Conservation (phyloP, 345 rosid species). For the Garcia nutans region DNA sequence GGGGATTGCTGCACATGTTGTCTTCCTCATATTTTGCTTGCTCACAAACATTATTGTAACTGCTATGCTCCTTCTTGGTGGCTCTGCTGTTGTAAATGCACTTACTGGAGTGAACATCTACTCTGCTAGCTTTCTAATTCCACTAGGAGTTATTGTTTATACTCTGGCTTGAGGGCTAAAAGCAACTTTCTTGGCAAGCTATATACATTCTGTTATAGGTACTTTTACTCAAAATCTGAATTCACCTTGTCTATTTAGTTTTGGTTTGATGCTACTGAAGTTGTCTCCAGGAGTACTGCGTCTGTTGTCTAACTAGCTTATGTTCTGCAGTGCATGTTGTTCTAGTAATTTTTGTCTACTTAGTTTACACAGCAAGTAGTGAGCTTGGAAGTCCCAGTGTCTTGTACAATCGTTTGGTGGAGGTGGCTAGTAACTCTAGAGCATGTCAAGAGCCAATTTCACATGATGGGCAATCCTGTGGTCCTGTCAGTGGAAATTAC, state of each 20-base stretch:
- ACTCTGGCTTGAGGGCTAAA: slow-evolving; percentile 94
- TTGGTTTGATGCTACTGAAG: too few relatives aligned
- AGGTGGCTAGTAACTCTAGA: slow-evolving; percentile 64
- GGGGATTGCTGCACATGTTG: slow-evolving; percentile 83
- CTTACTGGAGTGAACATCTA: slow-evolving; percentile 82
- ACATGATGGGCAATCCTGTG: slow-evolving; percentile 70
- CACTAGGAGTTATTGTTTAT: slow-evolving; percentile 83
- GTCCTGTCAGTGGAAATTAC: slow-evolving; percentile 71
- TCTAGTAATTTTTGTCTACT: slow-evolving; percentile 73
- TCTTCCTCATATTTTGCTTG: slow-evolving; percentile 83
- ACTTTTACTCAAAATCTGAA: neutral
- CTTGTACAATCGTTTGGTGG: slow-evolving; percentile 47
- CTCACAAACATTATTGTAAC: slow-evolving; percentile 77
- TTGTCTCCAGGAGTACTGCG: neutral
- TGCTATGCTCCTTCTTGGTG: slow-evolving; percentile 90
- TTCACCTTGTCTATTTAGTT: neutral
- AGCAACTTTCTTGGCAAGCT: slow-evolving; percentile 95
- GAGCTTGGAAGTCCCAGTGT: slow-evolving; percentile 80
- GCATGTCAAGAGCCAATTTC: slow-evolving; percentile 67
- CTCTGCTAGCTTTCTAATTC: slow-evolving; percentile 89
- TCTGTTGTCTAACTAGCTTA: neutral
- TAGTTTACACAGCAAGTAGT: slow-evolving; percentile 74
- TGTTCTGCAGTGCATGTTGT: slow-evolving; percentile 69
- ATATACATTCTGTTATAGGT: slow-evolving; percentile 89
- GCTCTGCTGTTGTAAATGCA: slow-evolving; percentile 93